A percentile compares a stretch with the other conserved stretches of the same genome.
Evolutionary conservation across 2,329 filamentous ascomycete species (phyloP).

Genomic region (Cladosporium austrohemisphaericum): DNA sequence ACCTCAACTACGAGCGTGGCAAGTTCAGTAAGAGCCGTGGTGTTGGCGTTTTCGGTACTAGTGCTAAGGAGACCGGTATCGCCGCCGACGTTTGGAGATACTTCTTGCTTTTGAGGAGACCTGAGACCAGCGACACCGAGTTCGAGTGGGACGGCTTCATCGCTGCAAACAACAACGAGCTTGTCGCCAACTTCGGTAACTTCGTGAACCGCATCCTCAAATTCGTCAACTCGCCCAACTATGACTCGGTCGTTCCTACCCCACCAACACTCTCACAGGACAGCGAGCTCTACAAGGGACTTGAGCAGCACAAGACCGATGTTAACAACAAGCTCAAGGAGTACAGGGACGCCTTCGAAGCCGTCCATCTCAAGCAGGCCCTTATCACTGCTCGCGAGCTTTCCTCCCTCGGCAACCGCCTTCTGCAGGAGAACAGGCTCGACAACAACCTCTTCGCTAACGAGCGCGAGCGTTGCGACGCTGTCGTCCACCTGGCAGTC

Average conservation of each 20-base stretch:
- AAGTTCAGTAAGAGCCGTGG: slow-evolving; percentile 92
- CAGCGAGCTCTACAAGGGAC: slow-evolving; percentile 28
- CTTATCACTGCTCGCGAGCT: slow-evolving; percentile 64
- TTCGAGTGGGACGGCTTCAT: slow-evolving; percentile 88
- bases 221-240: slow-evolving; percentile 67
- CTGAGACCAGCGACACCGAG: slow-evolving; percentile 80
- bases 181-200: slow-evolving; percentile 69
- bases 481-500: slow-evolving; percentile 71
- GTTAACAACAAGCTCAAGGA: slow-evolving; percentile 63
- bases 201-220: slow-evolving; percentile 59
- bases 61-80: slow-evolving; percentile 80
- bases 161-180: slow-evolving; percentile 79
- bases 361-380: slow-evolving; percentile 65
- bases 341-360: slow-evolving; percentile 67
- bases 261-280: slow-evolving; percentile 17
- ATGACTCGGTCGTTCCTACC: slow-evolving; percentile 62
- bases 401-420: slow-evolving; percentile 57
- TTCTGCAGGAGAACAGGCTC: slow-evolving; percentile 58
- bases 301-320: slow-evolving; percentile 50
- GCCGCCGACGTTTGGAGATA: slow-evolving; percentile 88
- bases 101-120: slow-evolving; percentile 80
- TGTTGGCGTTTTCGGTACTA: slow-evolving; percentile 87
- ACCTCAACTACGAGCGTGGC: slow-evolving; percentile 80
- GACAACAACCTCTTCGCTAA: slow-evolving; percentile 59
- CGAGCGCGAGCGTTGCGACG: slow-evolving; percentile 57